Conservation (phyloP, 2,329 filamentous ascomycete species). For the Fusarium nematophilum region DNA sequence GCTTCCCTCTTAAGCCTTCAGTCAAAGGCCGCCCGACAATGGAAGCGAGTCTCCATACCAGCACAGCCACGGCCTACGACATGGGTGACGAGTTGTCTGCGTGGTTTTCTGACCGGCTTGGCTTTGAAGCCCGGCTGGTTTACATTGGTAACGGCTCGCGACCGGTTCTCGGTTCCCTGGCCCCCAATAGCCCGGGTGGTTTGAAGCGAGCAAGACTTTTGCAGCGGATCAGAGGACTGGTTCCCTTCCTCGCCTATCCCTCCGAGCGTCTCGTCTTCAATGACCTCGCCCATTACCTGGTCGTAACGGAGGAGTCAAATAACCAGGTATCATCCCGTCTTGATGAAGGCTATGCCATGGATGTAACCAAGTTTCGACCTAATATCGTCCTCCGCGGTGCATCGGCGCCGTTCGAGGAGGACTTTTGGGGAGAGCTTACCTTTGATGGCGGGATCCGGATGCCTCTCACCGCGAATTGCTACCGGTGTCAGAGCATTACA, state of each 20-base stretch:
- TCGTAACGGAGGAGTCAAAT: constrained; percentile 42
- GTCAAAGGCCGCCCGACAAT: neutral
- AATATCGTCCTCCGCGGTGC: constrained; percentile 40
- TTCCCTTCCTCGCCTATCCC: constrained; percentile 22
- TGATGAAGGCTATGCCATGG: constrained; percentile 22
- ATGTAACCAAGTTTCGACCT: constrained; percentile 41
- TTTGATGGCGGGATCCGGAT: constrained; percentile 32
- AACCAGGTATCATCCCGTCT: constrained; percentile 31
- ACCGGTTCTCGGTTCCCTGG: constrained; percentile 36
- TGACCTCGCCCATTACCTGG: constrained; percentile 38
- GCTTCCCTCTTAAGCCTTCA: constrained; percentile 29
- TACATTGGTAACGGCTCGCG: constrained; percentile 39
- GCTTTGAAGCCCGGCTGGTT: constrained; percentile 24
- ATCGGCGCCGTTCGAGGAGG: constrained; percentile 29
- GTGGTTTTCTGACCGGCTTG: constrained; percentile 38
- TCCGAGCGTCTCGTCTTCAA: constrained; percentile 30
- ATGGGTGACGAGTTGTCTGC: constrained; percentile 32
- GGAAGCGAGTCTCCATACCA: constrained; percentile 30
- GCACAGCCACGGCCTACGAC: constrained; percentile 33
- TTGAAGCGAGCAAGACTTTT: constrained; percentile 15
- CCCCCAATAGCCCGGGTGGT: constrained; percentile 36
- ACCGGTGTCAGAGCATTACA: constrained; percentile 40
- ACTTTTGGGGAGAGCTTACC: constrained; percentile 36
- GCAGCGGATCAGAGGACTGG: neutral
- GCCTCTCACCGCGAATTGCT: constrained; percentile 38